Base-by-base conservation (phyloP, 331 rosid genomes). In the Pyracantha coccinea region DNA sequence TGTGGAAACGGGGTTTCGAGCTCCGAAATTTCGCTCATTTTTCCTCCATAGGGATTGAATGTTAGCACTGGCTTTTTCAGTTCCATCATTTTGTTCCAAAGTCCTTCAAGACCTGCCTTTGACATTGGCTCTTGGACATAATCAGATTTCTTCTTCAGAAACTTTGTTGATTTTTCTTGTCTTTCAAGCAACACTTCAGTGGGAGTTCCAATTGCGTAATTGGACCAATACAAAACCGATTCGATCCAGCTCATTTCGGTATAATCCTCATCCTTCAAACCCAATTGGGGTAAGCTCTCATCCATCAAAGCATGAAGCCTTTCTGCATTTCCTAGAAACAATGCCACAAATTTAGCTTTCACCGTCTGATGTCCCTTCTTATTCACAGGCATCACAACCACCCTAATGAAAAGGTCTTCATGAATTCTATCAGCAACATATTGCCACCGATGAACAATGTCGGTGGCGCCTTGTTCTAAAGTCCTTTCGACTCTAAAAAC, bases 31-130 rank as follows among this genome's bases (percentile, higher is more conserved):
- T 87, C 81, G 66, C 86, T 74, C 91, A 89, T 89, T 85, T 57
- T 87, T 33, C 91, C 91, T 27, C 91, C 91, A 55, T 89, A 89
- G 24, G 94, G 86, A 45, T 89, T 89, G 68, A 85, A 82, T 78
- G 88, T 78, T 4, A 89, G 71, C 45, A 21, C 85, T 55, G 75
- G 76, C 65, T 83, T 89, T 58, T 65, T 76, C 47, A 87, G 75
- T 31, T 89, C 89, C 62, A 82, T 74, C 86, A 87, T 87, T 73
- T 83, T 89, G 77, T 78, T 80, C 94, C 94, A 89, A 17, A 89
- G 50, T 27, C 82, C 82, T 82, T 87, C 88, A 17, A 89, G 81
- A 32, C 15, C 88, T 8, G 1, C 4, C 68, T 72, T 83, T 1
- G 85, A 35, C 50, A 87, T 85, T 1, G 91, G 86, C 1, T 83